Conservation (phyloP, 2,329 filamentous ascomycete genomes). For the Trichophaea hybrida region DNA sequence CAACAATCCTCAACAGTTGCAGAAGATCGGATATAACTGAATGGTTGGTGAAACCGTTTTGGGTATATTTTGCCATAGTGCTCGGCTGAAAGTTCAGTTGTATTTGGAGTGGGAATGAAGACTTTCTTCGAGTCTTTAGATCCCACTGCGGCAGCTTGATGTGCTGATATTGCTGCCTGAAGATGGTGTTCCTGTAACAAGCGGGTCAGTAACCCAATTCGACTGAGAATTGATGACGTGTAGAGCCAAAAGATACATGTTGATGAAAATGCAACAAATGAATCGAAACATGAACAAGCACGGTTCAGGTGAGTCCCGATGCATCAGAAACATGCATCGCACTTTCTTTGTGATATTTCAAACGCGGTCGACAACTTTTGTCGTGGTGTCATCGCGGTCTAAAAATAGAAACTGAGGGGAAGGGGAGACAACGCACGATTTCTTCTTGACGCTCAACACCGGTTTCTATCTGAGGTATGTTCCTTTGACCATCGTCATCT, state of each 20-base stretch:
- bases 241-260: not conserved
- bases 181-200: slow-evolving; percentile 74
- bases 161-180: slow-evolving; percentile 63
- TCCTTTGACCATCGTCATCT: slow-evolving; percentile 74
- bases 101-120: slow-evolving; percentile 54
- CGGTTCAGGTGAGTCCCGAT: not conserved
- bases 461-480: slow-evolving; percentile 74
- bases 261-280: not conserved
- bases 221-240: not conserved
- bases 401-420: slow-evolving; percentile 27
- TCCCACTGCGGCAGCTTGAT: slow-evolving; percentile 40
- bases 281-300: not conserved
- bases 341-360: not conserved
- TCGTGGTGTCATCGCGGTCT: slow-evolving; percentile 3
- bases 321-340: slow-evolving; percentile 6
- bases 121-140: slow-evolving; percentile 45
- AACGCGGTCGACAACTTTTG: too few species aligned
- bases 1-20: slow-evolving; percentile 95
- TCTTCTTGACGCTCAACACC: slow-evolving; percentile 96
- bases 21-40: slow-evolving; percentile 92
- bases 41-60: slow-evolving; percentile 63
- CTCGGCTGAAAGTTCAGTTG: slow-evolving; percentile 43
- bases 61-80: slow-evolving; percentile 85
- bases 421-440: slow-evolving; percentile 56
- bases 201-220: slow-evolving; percentile 21